Evolutionary conservation across 345 rosid species (phyloP).

Genomic region (Limnanthes douglasii): DNA sequence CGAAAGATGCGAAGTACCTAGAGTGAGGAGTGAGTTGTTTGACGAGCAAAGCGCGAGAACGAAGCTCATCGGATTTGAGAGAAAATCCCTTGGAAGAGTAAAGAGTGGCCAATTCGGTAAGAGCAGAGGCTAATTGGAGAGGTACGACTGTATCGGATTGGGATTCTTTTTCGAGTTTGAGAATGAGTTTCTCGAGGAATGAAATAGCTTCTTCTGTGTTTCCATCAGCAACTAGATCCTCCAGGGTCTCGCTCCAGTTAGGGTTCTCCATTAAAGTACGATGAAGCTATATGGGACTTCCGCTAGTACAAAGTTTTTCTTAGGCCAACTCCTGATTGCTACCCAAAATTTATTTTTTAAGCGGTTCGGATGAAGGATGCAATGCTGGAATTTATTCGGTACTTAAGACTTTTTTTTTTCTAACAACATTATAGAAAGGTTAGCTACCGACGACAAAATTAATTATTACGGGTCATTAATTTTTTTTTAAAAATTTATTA

Average conservation of each 20-base stretch:
- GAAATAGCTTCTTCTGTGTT: constrained; percentile 48
- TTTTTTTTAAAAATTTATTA: too few relatives aligned
- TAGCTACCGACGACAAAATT: too few relatives aligned
- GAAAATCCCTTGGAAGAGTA: constrained; percentile 63
- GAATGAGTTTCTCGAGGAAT: constrained; percentile 42
- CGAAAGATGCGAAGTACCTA: constrained; percentile 19
- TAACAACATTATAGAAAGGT: too few relatives aligned
- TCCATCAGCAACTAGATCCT: constrained; percentile 57
- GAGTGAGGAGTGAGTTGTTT: constrained; percentile 23
- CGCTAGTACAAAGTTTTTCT: too few relatives aligned
- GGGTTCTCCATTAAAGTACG: too few relatives aligned
- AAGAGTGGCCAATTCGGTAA: constrained; percentile 46
- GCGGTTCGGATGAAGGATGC: too few relatives aligned
- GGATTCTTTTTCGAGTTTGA: constrained; percentile 27
- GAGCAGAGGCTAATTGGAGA: constrained; percentile 47
- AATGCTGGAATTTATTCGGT: too few relatives aligned
- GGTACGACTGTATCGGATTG: constrained; percentile 9
- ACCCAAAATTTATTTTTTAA: too few relatives aligned
- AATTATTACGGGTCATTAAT: too few relatives aligned
- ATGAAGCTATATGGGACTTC: too few relatives aligned
- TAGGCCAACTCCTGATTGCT: too few relatives aligned
- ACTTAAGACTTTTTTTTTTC: too few relatives aligned
- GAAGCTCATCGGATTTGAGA: constrained; percentile 58
- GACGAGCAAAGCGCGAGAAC: constrained; percentile 39
- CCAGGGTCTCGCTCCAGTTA: constrained; percentile 78